phyloP scores from a whole-genome alignment of 345 rosid species.

The Atalantia buxifolia region DNA sequence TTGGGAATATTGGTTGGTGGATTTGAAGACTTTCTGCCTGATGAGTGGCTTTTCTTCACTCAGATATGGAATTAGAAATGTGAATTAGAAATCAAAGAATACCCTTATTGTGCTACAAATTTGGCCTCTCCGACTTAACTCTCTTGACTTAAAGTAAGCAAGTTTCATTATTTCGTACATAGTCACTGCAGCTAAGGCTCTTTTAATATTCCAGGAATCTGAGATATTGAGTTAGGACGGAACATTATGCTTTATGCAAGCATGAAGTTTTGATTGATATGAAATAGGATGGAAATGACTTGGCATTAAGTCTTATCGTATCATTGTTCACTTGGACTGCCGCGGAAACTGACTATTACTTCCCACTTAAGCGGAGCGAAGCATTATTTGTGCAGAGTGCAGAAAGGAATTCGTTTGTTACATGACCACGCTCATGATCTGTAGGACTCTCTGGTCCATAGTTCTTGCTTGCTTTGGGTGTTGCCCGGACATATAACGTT shows the following conservation, averaged over 20 bases:
- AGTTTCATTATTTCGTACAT: background rate
- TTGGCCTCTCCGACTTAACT: background rate
- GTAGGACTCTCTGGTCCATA: background rate
- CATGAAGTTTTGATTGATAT: background rate
- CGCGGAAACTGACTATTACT: background rate
- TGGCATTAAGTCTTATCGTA: background rate
- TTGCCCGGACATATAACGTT: background rate
- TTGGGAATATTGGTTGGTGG: background rate
- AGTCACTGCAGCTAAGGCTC: background rate
- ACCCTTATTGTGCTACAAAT: background rate
- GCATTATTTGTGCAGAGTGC: no score
- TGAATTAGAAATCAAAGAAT: background rate
- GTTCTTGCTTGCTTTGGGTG: background rate
- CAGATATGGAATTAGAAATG: background rate
- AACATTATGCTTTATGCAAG: background rate
- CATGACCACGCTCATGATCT: background rate
- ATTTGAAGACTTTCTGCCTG: background rate
- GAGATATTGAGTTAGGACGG: background rate
- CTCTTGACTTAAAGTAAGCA: background rate
- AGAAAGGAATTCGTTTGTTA: background rate
- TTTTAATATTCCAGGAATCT: background rate
- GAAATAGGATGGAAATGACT: background rate
- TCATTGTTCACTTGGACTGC: background rate
- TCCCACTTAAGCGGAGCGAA: rapidly evolving
- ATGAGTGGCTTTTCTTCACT: background rate